Conservation (phyloP, 805 yeast genomes). For the Candida insectalens region DNA sequence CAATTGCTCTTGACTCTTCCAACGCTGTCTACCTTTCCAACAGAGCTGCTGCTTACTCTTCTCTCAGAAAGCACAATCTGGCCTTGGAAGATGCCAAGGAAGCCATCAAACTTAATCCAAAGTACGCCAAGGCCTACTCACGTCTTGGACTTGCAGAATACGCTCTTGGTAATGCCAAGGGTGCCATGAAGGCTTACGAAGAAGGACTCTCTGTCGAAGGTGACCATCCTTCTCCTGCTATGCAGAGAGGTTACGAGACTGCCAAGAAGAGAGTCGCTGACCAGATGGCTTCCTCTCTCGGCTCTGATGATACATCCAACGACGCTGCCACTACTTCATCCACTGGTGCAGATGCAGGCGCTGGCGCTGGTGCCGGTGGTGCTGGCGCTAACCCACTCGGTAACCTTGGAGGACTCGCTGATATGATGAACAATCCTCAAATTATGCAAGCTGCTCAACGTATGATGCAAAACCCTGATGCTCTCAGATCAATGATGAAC, state of each 20-base stretch:
- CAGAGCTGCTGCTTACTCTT: constrained; percentile 94
- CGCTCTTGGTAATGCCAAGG: constrained; percentile 90
- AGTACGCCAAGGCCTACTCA: constrained; percentile 87
- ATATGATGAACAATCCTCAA: constrained; percentile 72
- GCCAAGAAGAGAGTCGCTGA: constrained; percentile 84
- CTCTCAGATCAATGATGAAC: constrained; percentile 63
- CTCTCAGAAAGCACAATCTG: constrained; percentile 57
- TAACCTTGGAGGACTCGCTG: constrained; percentile 65
- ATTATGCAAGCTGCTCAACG: constrained; percentile 81
- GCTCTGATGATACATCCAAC: constrained; percentile 12
- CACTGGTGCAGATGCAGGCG: constrained; percentile 12
- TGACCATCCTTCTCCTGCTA: constrained; percentile 71
- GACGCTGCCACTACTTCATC: constrained; percentile 19
- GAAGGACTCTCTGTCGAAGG: constrained; percentile 85
- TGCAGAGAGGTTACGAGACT: constrained; percentile 89
- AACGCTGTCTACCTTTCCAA: constrained; percentile 86
- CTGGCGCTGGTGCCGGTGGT: constrained; percentile 38
- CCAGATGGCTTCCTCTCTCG: constrained; percentile 41
- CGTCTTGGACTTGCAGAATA: constrained; percentile 90
- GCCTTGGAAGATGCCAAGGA: constrained; percentile 79
- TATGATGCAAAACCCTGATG: constrained; percentile 80
- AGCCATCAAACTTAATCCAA: constrained; percentile 71
- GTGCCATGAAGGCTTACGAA: constrained; percentile 83
- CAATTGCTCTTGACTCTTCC: constrained; percentile 56
- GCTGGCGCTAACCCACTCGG: constrained; percentile 49